These are phyloP conservation scores for Platanthera guangdongensis DNA, from an alignment of 106 monocot species.

Conservation along the genomic window DNA sequence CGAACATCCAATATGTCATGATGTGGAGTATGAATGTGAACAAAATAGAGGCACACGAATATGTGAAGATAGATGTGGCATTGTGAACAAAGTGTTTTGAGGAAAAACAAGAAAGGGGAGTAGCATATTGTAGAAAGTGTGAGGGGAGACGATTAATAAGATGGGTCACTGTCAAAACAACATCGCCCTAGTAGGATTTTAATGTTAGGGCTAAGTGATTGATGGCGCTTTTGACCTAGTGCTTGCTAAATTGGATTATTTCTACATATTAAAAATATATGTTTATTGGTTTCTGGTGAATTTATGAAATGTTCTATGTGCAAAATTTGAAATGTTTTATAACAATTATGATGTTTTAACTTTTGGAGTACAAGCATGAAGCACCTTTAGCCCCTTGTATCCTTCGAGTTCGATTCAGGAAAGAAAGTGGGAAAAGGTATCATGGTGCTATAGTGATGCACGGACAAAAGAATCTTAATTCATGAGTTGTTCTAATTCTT, in stretches of 20 bases:
- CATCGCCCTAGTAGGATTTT: too few species aligned
- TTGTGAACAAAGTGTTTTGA: too few species aligned
- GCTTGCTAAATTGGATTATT: not conserved
- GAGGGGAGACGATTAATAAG: too few species aligned
- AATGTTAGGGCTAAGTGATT: too few species aligned
- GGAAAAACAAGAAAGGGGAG: too few species aligned
- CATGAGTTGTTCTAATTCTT: not conserved
- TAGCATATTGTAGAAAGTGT: too few species aligned
- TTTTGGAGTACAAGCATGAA: not conserved
- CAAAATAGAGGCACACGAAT: too few species aligned
- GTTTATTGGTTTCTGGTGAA: not conserved
- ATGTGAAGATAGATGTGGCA: too few species aligned
- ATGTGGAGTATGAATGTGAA: too few species aligned
- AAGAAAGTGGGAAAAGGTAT: conserved; percentile 3
- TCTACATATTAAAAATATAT: not conserved
- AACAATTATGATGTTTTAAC: not conserved
- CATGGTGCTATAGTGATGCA: not conserved
- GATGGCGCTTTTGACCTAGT: too few species aligned
- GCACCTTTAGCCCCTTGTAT: conserved; percentile 6
- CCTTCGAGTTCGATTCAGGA: not conserved
- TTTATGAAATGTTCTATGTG: not conserved
- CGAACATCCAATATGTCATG: too few species aligned
- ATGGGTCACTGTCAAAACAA: too few species aligned
- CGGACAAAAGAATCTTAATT: not conserved
- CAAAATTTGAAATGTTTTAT: not conserved